Evolutionary conservation across 2,329 filamentous ascomycete species (phyloP), one percentile per base, ranked within the genome.

Genomic region (Saccharata proteae): DNA sequence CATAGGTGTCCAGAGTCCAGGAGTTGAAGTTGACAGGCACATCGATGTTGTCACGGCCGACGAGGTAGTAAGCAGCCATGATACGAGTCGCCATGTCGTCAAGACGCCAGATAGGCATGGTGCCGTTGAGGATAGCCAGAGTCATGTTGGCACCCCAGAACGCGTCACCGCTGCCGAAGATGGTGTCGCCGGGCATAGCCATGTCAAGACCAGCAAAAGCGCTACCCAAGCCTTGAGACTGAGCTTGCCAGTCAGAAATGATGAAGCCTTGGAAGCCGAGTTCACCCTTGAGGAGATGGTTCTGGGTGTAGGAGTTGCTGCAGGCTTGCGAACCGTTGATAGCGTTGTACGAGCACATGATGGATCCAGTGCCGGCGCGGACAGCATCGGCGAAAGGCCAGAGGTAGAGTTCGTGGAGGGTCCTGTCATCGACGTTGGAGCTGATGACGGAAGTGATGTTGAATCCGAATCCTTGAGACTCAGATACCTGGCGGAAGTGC

Each of bases 11-110:
- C 2, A 64, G 59, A 1, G 78, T 83, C 88, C 88, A 96, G 4
- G 84, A 84, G 45, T 79, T 78, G 58, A 94, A 93, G 65, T 86
- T 96, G 54, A 81, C 74, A 2, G 66, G 65, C 15, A 65, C 58
- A 22, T 59, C 51, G 40, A 53, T 45, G 24, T 52, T 52, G 34
- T 72, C 68, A 32, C 71, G 69, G 36, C 69, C 71, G 29, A 77
- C 71, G 43, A 69, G 71, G 54, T 73, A 78, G 52, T 70, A 77
- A 3, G 70, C 71, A 30, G 74, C 64, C 58, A 82, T 65, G 41
- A 81, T 93, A 44, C 90, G 76, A 55, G 84, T 79, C 4, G 74
- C 82, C 78, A 93, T 93, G 49, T 96, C 90, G 44, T 94, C 86
- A 7, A 96, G 53, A 30, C 88, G 74, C 70, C 80, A 93, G 43